These are phyloP conservation scores for Physaria fendleri DNA, from an alignment of 345 rosid species.

Conservation along the genomic window DNA sequence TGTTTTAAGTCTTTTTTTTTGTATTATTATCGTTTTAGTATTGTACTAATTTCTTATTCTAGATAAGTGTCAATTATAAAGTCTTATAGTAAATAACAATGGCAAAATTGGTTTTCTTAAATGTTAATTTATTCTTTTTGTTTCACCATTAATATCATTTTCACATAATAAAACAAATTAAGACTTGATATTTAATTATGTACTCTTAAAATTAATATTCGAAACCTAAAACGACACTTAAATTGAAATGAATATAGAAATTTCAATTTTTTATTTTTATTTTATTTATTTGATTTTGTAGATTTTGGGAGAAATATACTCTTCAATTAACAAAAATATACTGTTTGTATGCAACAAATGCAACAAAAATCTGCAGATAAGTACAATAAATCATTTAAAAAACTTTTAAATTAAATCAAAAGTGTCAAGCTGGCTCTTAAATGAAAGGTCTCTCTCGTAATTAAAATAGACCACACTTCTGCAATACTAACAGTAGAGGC, in stretches of 20 bases:
- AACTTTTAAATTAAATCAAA: too few species aligned
- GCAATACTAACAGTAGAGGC: constrained; percentile 19
- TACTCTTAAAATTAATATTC: too few species aligned
- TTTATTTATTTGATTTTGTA: too few species aligned
- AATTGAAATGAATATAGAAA: not conserved
- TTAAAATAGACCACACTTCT: constrained; percentile 15
- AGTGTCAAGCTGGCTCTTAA: constrained; percentile 31
- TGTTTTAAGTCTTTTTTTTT: not conserved
- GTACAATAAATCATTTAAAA: too few species aligned
- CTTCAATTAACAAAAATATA: too few species aligned
- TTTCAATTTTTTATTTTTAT: too few species aligned
- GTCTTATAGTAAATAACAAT: not conserved
- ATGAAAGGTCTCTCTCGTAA: constrained; percentile 33
- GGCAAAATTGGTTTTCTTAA: not conserved
- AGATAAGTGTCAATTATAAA: not conserved
- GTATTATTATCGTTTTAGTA: not conserved
- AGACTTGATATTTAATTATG: too few species aligned
- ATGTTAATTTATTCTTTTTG: not conserved
- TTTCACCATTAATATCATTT: not conserved
- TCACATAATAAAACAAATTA: not conserved
- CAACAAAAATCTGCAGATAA: too few species aligned
- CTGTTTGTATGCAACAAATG: too few species aligned
- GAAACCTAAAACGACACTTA: not conserved
- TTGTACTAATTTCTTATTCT: not conserved
- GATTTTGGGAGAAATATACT: too few species aligned